Evolutionary conservation across 139 green algal genomes (phyloP).

Genomic region (Chlorella ohadii): DNA sequence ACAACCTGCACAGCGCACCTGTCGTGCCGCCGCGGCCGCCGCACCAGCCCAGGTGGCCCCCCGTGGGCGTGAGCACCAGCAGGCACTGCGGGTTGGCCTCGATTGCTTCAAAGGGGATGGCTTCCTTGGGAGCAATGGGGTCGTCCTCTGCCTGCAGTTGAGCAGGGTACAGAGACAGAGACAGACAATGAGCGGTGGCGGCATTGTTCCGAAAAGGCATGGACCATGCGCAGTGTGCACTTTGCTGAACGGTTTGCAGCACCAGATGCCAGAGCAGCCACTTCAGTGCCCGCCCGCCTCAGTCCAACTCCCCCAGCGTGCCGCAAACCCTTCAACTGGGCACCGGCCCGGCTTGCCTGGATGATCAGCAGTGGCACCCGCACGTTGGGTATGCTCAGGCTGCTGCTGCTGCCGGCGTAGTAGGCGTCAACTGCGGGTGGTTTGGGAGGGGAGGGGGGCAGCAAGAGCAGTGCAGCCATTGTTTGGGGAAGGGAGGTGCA

Average conservation of each 20-base stretch:
- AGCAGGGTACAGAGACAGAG: too few species aligned
- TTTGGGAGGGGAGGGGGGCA: not conserved
- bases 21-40: slow-evolving; percentile 56
- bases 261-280: too few species aligned
- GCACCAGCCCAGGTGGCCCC: slow-evolving; percentile 87
- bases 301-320: too few species aligned
- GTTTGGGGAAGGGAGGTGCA: too few species aligned
- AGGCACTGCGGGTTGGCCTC: slow-evolving; percentile 72
- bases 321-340: too few species aligned
- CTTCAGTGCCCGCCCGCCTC: too few species aligned
- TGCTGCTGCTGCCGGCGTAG: slow-evolving; percentile 70
- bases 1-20: slow-evolving; percentile 31
- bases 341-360: not conserved
- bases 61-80: slow-evolving; percentile 71
- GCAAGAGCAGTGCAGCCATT: too few species aligned
- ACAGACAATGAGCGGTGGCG: too few species aligned
- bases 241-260: too few species aligned
- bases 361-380: slow-evolving; percentile 40
- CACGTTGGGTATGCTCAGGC: slow-evolving; percentile 40
- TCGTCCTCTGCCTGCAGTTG: slow-evolving; percentile 80
- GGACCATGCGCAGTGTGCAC: too few species aligned
- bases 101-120: slow-evolving; percentile 78
- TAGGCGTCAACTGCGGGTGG: slow-evolving; percentile 80
- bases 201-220: too few species aligned
- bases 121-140: slow-evolving; percentile 83